Conservation (phyloP, 306 rosid genomes). For the Pterocarpus macrocarpus region DNA sequence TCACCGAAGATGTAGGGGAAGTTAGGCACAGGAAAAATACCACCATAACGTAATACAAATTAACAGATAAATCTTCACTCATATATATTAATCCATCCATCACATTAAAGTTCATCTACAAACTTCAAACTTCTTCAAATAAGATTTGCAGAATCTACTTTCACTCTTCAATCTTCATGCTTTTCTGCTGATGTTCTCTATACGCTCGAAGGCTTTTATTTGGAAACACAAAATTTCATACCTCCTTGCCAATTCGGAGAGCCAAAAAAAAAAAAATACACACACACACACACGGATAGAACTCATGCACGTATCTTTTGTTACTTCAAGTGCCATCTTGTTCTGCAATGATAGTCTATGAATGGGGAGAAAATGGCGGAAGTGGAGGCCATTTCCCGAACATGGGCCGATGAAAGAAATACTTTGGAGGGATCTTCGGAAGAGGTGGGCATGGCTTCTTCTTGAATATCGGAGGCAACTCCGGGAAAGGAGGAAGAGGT, state of each 20-base stretch:
- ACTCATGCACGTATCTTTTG: constrained; percentile 20
- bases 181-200: not conserved
- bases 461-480: constrained; percentile 43
- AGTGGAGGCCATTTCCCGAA: constrained; percentile 53
- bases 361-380: constrained; percentile 46
- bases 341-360: not conserved
- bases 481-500: constrained; percentile 45
- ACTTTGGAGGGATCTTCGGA: constrained; percentile 48
- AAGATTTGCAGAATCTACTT: not conserved
- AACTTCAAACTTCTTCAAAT: constrained; percentile 1
- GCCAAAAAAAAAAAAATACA: not conserved
- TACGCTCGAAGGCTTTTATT: constrained; percentile 7
- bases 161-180: not conserved
- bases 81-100: not conserved
- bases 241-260: not conserved
- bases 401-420: constrained; percentile 62
- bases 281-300: too few species aligned
- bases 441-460: constrained; percentile 22
- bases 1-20: too few species aligned
- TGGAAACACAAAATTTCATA: not conserved
- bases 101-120: not conserved
- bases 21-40: too few species aligned
- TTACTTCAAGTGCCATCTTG: not conserved
- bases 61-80: not conserved
- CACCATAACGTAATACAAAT: not conserved